Conservation (phyloP, 2,329 filamentous ascomycete genomes). For the Trichoderma pleuroti region DNA sequence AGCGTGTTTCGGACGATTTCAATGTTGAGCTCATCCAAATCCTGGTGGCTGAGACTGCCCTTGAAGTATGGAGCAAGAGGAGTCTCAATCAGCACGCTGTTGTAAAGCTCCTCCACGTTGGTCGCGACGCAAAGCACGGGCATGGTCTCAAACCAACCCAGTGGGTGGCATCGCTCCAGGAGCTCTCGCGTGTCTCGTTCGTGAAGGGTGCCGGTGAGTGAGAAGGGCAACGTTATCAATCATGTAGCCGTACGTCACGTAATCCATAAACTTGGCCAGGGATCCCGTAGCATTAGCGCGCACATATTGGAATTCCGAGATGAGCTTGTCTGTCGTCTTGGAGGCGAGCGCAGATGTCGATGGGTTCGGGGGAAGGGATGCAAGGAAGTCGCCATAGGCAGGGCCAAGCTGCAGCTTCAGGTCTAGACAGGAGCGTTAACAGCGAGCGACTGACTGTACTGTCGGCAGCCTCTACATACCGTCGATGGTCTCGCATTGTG, state of each 20-base stretch:
- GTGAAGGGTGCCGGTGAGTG: slow-evolving; percentile 95
- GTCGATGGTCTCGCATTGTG: slow-evolving; percentile 96
- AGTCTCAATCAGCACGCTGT: slow-evolving; percentile 94
- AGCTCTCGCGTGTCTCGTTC: slow-evolving; percentile 96
- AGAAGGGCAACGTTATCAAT: slow-evolving; percentile 98
- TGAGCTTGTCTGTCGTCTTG: slow-evolving; percentile 96
- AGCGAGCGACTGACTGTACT: neutral
- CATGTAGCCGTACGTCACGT: slow-evolving; percentile 99
- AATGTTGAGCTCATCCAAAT: slow-evolving; percentile 97
- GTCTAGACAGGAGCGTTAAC: slow-evolving; percentile 57
- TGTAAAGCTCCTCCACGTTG: slow-evolving; percentile 98
- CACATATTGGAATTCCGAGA: slow-evolving; percentile 94
- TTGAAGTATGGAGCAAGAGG: slow-evolving; percentile 97
- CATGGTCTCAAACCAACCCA: slow-evolving; percentile 99
- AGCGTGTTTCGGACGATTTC: slow-evolving; percentile 98
- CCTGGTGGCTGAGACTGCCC: slow-evolving; percentile 89
- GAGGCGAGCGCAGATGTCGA: slow-evolving; percentile 92
- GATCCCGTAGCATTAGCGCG: slow-evolving; percentile 90
- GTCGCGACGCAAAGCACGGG: slow-evolving; percentile 96
- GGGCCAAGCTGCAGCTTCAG: slow-evolving; percentile 96
- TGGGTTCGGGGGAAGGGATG: slow-evolving; percentile 88
- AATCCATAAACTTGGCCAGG: slow-evolving; percentile 93
- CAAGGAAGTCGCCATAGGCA: slow-evolving; percentile 95
- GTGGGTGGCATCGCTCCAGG: slow-evolving; percentile 89
- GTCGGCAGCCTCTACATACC: slow-evolving; percentile 50